These are phyloP conservation scores for Fusarium austroafricanum DNA, from an alignment of 2,329 filamentous ascomycete genomes.

Conservation along the genomic window DNA sequence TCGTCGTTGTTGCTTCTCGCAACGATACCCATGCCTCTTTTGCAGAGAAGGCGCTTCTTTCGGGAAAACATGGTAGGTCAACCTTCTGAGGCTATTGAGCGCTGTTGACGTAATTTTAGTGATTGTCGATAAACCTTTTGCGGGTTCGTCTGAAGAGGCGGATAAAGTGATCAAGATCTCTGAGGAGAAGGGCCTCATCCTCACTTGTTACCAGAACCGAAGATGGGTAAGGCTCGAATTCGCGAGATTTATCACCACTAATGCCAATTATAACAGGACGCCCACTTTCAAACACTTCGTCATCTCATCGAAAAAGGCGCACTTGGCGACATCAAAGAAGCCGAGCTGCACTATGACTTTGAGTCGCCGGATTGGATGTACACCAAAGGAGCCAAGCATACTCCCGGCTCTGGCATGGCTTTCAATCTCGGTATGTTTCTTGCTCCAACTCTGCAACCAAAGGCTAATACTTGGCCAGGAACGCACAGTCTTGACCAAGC, in stretches of 20 bases:
- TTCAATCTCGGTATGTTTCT: conserved; percentile 53
- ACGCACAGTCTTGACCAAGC: conserved; percentile 43
- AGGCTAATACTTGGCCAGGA: conserved; percentile 1
- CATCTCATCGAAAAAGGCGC: conserved; percentile 26
- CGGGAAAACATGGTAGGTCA: conserved; percentile 37
- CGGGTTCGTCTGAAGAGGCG: conserved; percentile 30
- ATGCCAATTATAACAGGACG: conserved; percentile 20
- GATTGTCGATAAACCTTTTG: conserved; percentile 43
- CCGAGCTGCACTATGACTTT: conserved; percentile 74
- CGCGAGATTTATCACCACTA: fast-evolving
- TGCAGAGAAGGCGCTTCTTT: conserved; percentile 27
- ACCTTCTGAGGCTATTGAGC: fast-evolving
- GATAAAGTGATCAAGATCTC: conserved; percentile 35
- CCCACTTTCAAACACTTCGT: conserved; percentile 36
- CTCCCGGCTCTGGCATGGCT: conserved; percentile 55
- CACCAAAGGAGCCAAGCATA: conserved; percentile 48
- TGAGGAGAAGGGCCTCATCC: conserved; percentile 29
- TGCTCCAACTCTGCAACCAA: fast-evolving
- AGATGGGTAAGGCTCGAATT: conserved; percentile 17
- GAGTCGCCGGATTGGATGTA: conserved; percentile 55
- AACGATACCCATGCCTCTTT: conserved; percentile 37
- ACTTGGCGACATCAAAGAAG: conserved; percentile 69
- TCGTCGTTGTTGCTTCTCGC: conserved; percentile 64
- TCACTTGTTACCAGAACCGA: conserved; percentile 42
- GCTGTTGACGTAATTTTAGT: conserved; percentile 3